These are phyloP conservation scores for Phytophthora nicotianae DNA, from an alignment of 352 stramenopile species.

Conservation along the genomic window DNA sequence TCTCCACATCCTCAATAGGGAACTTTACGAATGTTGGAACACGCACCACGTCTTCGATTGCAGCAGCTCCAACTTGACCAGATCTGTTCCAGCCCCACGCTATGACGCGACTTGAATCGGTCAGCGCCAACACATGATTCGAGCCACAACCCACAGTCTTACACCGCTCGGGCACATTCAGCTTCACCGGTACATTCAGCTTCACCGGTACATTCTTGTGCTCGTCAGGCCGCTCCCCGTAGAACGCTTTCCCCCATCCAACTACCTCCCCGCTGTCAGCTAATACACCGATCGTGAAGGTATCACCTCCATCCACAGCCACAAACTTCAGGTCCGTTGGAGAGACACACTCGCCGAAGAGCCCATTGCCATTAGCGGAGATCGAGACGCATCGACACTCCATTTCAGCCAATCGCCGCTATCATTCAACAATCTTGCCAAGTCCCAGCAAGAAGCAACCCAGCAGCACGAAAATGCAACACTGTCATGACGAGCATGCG, in stretches of 20 bases:
- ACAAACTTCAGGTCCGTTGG: constrained; percentile 18
- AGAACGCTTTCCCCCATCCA: constrained; percentile 71
- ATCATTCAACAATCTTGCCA: constrained; percentile 8
- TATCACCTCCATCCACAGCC: constrained; percentile 52
- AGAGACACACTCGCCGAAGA: constrained; percentile 46
- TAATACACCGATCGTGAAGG: constrained; percentile 54
- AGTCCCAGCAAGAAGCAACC: constrained; percentile 9
- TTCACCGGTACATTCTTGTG: too few relatives aligned
- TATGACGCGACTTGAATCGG: constrained; percentile 42
- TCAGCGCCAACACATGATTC: constrained; percentile 63
- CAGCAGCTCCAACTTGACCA: constrained; percentile 38
- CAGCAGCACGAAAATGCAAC: constrained; percentile 42
- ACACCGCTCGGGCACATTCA: constrained; percentile 42
- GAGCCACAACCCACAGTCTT: constrained; percentile 49
- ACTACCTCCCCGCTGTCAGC: constrained; percentile 38
- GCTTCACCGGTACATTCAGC: constrained; percentile 3
- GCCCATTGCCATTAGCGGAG: constrained; percentile 8
- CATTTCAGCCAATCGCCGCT: constrained; percentile 39
- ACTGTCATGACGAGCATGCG: constrained; percentile 71
- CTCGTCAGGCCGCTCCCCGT: constrained; percentile 54
- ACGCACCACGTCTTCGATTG: constrained; percentile 13
- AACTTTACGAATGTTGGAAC: constrained; percentile 40
- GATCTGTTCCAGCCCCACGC: constrained; percentile 64
- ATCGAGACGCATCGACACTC: constrained; percentile 14
- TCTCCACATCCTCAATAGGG: constrained; percentile 1